Evolutionary conservation across 164 flowering plant genomes (phyloP).

Genomic region (Dillenia suffruticosa): DNA sequence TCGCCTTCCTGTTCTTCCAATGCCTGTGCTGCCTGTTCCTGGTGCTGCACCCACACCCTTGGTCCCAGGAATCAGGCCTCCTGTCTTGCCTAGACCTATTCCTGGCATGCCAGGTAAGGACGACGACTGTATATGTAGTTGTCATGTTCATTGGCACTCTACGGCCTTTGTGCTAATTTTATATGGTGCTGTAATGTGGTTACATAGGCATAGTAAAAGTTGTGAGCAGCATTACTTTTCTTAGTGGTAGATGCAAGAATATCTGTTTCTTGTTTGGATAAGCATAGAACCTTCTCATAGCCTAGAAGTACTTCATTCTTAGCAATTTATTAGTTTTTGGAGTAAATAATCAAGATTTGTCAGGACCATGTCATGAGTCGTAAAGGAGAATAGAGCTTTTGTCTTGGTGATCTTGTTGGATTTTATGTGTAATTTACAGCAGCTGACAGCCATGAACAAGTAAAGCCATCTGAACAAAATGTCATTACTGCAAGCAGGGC

Average conservation of each 20-base stretch:
- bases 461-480: no score
- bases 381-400: no score
- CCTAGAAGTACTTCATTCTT: not conserved
- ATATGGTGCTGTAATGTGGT: not conserved
- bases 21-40: constrained; percentile 38
- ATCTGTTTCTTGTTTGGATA: no score
- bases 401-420: no score
- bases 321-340: no score
- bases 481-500: no score
- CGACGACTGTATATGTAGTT: not conserved
- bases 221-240: no score
- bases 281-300: not conserved
- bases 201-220: not conserved
- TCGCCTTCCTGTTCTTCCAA: constrained; percentile 58
- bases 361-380: no score
- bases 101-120: constrained; percentile 48
- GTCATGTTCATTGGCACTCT: not conserved
- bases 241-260: no score
- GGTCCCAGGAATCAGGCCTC: constrained; percentile 73
- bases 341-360: no score
- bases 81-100: constrained; percentile 53
- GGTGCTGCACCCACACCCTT: constrained; percentile 27
- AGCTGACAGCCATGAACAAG: no score
- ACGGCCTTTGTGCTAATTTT: not conserved
- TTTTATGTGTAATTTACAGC: no score